Evolutionary conservation across 1,139 yeast species (phyloP).

Genomic region (Kodamaea anthophila): DNA sequence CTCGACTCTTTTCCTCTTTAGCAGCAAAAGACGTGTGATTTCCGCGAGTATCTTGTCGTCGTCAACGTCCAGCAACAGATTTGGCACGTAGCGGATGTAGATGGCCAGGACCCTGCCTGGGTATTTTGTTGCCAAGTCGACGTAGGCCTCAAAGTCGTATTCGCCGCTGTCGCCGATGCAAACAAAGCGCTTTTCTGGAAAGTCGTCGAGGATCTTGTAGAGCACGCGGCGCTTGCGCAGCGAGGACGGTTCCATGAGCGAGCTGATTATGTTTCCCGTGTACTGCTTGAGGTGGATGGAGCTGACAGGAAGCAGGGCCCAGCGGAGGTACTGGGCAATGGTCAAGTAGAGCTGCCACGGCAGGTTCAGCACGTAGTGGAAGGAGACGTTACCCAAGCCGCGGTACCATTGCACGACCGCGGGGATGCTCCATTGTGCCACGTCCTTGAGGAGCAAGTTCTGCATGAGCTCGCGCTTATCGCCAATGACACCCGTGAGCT

Average conservation of each 20-base stretch:
- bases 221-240: conserved; percentile 71
- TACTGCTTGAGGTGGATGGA: conserved; percentile 86
- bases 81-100: conserved; percentile 73
- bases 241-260: conserved; percentile 81
- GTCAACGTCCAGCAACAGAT: conserved; percentile 54
- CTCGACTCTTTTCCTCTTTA: conserved; percentile 11
- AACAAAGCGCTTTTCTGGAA: conserved; percentile 70
- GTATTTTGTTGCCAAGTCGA: conserved; percentile 54
- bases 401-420: conserved; percentile 69
- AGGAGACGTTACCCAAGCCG: conserved; percentile 39
- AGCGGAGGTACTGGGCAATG: conserved; percentile 51
- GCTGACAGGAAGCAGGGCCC: conserved; percentile 59
- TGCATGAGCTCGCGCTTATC: conserved; percentile 78
- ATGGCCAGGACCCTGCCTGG: conserved; percentile 69
- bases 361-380: conserved; percentile 91
- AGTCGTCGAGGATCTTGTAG: conserved; percentile 60
- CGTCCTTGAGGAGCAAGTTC: conserved; percentile 65
- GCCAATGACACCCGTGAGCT: conserved; percentile 83
- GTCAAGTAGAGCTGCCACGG: conserved; percentile 84
- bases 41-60: conserved; percentile 38
- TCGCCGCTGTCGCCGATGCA: conserved; percentile 96
- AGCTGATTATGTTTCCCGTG: conserved; percentile 69
- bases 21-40: conserved; percentile 16
- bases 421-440: conserved; percentile 61
- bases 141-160: conserved; percentile 87